Conservation (phyloP, 106 monocot species). For the Allium sativum region DNA sequence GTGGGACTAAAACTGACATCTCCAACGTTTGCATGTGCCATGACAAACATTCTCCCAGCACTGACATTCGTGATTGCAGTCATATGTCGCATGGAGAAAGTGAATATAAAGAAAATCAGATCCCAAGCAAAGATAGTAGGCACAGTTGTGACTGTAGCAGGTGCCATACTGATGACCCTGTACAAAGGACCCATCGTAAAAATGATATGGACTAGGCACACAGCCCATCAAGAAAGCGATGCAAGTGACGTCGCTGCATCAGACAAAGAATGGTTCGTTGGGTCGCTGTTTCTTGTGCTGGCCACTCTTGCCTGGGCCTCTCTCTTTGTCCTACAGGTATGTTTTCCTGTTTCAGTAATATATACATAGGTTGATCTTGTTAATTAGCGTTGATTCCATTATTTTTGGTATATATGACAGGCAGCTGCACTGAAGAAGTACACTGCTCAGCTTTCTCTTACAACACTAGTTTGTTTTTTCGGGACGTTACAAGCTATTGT, state of each 20-base stretch:
- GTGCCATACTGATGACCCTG: constrained; percentile 61
- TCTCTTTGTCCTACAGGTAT: too few species aligned
- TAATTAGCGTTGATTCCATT: too few species aligned
- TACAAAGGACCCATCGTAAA: constrained; percentile 57
- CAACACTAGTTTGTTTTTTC: constrained; percentile 64
- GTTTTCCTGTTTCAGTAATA: too few species aligned
- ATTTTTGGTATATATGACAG: constrained; percentile 4
- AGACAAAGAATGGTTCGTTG: too few species aligned
- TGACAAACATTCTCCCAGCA: constrained; percentile 73
- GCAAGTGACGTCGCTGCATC: not conserved
- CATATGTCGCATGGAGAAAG: constrained; percentile 32
- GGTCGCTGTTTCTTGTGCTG: too few species aligned
- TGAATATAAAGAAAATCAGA: constrained; percentile 21
- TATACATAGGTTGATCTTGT: too few species aligned
- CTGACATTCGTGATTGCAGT: constrained; percentile 66
- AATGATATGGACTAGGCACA: constrained; percentile 32
- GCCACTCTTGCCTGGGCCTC: too few species aligned
- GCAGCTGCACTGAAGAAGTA: constrained; percentile 63
- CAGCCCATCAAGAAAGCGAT: constrained; percentile 8
- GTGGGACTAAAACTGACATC: constrained; percentile 61
- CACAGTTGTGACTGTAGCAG: constrained; percentile 51
- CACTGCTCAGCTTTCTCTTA: constrained; percentile 61
- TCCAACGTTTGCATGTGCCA: constrained; percentile 46
- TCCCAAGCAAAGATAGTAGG: constrained; percentile 67
- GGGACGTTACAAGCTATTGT: constrained; percentile 73